Percentiles rank a stretch among this genome's conserved stretches.
Evolutionary conservation across 1,284 basidiomycete genomes (phyloP).

Genomic region (Austroboletus niveus): DNA sequence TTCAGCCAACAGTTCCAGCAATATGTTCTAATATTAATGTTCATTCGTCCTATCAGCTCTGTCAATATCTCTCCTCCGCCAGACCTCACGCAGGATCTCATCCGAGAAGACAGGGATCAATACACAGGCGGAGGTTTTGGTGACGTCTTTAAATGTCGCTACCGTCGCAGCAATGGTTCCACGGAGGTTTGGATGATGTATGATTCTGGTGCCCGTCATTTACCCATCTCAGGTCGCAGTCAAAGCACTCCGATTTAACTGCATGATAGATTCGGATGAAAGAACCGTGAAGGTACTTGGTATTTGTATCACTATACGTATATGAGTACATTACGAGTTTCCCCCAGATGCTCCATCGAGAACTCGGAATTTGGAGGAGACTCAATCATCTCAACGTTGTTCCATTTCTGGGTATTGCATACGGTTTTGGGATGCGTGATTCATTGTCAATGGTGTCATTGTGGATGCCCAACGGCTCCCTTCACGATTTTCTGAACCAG

Average conservation of each 20-base stretch:
- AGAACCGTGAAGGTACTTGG: background rate
- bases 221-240: conserved; percentile 11
- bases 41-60: no score
- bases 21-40: no score
- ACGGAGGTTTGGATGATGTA: background rate
- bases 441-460: conserved; percentile 15
- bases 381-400: no score
- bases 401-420: background rate
- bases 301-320: background rate
- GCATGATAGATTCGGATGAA: background rate
- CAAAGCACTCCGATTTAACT: background rate
- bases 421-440: conserved; percentile 9
- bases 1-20: no score
- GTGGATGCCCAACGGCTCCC: conserved; percentile 19
- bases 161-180: background rate
- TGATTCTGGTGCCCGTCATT: no score
- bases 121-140: background rate
- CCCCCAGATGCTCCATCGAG: conserved; percentile 7
- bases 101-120: background rate
- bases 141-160: conserved; percentile 7
- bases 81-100: conserved; percentile 6
- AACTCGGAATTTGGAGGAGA: background rate
- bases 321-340: background rate
- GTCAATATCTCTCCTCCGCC: background rate
- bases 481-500: conserved; percentile 10